Evolutionary conservation across 805 yeast genomes (phyloP), one percentile per base, ranked within the genome.

Genomic region (Ogataea methanolica): DNA sequence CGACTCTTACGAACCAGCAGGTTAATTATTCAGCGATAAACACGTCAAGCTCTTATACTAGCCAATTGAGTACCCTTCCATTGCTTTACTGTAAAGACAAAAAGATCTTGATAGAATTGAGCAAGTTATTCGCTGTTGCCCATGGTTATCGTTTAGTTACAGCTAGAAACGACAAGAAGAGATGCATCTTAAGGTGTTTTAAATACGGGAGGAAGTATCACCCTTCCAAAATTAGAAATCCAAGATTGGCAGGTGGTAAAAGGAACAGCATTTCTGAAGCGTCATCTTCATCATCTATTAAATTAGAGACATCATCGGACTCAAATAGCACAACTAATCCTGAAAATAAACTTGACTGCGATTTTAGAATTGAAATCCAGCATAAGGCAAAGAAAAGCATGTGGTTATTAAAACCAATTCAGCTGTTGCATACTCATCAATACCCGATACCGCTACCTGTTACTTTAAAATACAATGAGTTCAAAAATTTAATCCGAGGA

Each of bases 141-240:
- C 65, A 61, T 37, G 63, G 65, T 2, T 59, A 57, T 40, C 50
- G 53, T 37, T 40, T 61, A 14, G 63, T 59, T 9, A 55, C 51
- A 1, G 52, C 56, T 21, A 61, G 53, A 39, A 61, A 61, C 45
- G 65, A 61, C 42, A 47, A 45, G 23, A 50, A 57, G 33, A 48
- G 65, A 41, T 57, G 57, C 15, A 59, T 61, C 1, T 34, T 61
- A 41, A 43, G 55, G 17, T 61, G 65, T 35, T 48, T 47, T 2
- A 55, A 49, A 36, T 60, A 59, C 37, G 38, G 44, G 9, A 45
- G 46, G 3, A 34, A 35, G 6, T 42, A 42, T 9, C 31, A 22
- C 7, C 44, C 44, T 9, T 8, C n/a, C 39, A 41, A 47, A 51
- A 35, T 42, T 33, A 42, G 48, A 42, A 17, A 35, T 15, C 44